Percentiles rank a stretch among this genome's conserved stretches.
Evolutionary conservation across 169 alveolate species (phyloP).

Genomic region (Eimeria sp.): DNA sequence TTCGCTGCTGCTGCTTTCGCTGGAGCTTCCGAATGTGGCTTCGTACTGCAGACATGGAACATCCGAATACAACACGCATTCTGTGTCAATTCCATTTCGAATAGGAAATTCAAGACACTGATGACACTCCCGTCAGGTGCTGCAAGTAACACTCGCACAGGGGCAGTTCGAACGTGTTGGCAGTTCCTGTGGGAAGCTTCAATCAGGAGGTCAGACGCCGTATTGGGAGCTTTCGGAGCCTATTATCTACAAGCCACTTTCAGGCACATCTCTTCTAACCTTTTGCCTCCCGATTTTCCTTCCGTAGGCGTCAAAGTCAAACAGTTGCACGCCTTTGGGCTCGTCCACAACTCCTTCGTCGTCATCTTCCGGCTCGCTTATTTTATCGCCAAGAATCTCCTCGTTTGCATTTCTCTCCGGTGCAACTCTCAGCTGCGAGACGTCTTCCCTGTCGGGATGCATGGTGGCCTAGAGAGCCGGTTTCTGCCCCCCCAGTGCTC

Average conservation of each 20-base stretch:
- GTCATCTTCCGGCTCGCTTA: constrained; percentile 40
- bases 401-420: constrained; percentile 6
- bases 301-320: constrained; percentile 79
- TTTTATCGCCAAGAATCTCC: constrained; percentile 28
- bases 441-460: constrained; percentile 35
- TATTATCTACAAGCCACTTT: too few relatives aligned
- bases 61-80: not conserved
- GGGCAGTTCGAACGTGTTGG: not conserved
- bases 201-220: not conserved
- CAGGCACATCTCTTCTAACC: constrained; percentile 6
- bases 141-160: not conserved
- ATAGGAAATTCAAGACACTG: not conserved
- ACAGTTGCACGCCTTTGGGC: constrained; percentile 71
- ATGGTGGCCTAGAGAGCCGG: constrained; percentile 8
- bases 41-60: not conserved
- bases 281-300: constrained; percentile 21
- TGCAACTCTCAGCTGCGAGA: constrained; percentile 48
- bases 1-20: constrained; percentile 58
- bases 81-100: too few relatives aligned
- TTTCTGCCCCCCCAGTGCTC: not conserved
- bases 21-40: constrained; percentile 68
- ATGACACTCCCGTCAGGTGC: not conserved
- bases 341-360: constrained; percentile 46
- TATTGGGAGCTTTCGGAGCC: too few relatives aligned
- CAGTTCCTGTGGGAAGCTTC: not conserved